Base-by-base conservation (phyloP, 2,329 filamentous ascomycete species). In the Alternaria burnsii region DNA sequence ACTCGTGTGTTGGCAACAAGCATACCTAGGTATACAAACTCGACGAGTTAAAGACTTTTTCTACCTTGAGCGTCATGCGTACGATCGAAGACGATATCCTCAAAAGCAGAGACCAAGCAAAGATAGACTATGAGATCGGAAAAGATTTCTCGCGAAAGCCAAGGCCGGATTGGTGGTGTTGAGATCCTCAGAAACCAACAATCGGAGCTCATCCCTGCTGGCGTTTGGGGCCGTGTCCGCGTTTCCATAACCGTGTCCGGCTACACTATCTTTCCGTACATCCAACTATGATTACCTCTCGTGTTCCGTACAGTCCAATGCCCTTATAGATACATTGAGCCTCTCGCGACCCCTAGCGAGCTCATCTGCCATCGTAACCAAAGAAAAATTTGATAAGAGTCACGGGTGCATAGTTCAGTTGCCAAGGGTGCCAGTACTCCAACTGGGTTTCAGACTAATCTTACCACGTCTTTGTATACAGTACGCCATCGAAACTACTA, bases 351-450 rank as follows among this genome's bases (percentile, higher is more conserved):
- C 68, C n/a, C 43, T 51, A 2, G 48, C 53, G 24, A 66, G 64
- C 67, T 63, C 70, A 51, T 67, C 69, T 20, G 50, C 26, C 34
- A 69, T 53, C 9, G 58, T 63, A n/a, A 70, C 11, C 3, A 67
- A 5, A 9, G 71, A 36, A 10, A 59, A 61, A 61, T 3, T 48
- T 63, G 1, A 61, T 11, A 12, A 70, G 48, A 8, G 70, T 59
- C 1, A 55, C 60, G 0, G 51, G 54, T 1, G 62, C 61, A 52
- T 68, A 72, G 46, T 72, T 72, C 51, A 36, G 24, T 36, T 11
- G 28, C 11, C 28, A 30, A 30, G 28, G 5, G 10, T 30, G 10
- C 12, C 28, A 30, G 10, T 12, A 30, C 28, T 30, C 28, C 12
- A 26, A 26, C 24, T 26, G 24, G 24, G 0, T 26, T 2, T 26